These are phyloP conservation scores for Pseudoturritis turrita DNA, from an alignment of 345 rosid genomes.

Conservation along the genomic window DNA sequence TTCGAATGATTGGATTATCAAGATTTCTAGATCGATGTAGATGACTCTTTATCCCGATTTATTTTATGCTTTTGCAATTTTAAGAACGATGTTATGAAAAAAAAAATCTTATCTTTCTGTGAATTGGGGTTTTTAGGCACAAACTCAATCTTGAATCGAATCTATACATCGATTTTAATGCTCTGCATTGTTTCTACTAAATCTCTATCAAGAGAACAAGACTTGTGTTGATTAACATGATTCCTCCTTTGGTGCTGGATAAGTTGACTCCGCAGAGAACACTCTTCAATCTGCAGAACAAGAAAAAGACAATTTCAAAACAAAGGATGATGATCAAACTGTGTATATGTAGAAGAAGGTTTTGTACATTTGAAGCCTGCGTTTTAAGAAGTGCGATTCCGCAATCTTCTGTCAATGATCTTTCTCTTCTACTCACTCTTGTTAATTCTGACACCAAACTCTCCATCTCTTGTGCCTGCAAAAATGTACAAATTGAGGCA, in stretches of 20 bases:
- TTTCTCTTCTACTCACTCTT: conserved; percentile 49
- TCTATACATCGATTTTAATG: not conserved
- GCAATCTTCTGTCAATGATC: conserved; percentile 50
- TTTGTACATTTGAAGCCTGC: conserved; percentile 40
- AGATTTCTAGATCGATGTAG: not conserved
- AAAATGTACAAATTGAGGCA: too few relatives aligned
- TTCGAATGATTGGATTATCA: conserved; percentile 30
- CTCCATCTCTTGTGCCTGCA: conserved; percentile 66
- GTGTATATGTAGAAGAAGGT: not conserved
- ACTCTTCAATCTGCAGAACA: conserved; percentile 51
- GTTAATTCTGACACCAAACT: conserved; percentile 55
- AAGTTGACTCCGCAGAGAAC: conserved; percentile 51
- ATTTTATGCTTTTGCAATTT: too few relatives aligned
- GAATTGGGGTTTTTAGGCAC: not conserved
- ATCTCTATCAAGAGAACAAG: not conserved
- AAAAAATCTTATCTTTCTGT: too few relatives aligned
- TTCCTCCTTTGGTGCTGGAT: conserved; percentile 35
- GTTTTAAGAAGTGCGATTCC: conserved; percentile 41
- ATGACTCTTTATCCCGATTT: not conserved
- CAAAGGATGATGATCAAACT: not conserved
- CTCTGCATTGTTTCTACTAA: not conserved
- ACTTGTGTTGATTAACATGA: not conserved
- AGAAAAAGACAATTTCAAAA: not conserved
- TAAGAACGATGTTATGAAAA: too few relatives aligned
- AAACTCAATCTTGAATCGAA: not conserved